A percentile compares a stretch with the other conserved stretches of the same genome.
Evolutionary conservation across 2,329 filamentous ascomycete genomes (phyloP).

Genomic region (Monilinia fructicola): DNA sequence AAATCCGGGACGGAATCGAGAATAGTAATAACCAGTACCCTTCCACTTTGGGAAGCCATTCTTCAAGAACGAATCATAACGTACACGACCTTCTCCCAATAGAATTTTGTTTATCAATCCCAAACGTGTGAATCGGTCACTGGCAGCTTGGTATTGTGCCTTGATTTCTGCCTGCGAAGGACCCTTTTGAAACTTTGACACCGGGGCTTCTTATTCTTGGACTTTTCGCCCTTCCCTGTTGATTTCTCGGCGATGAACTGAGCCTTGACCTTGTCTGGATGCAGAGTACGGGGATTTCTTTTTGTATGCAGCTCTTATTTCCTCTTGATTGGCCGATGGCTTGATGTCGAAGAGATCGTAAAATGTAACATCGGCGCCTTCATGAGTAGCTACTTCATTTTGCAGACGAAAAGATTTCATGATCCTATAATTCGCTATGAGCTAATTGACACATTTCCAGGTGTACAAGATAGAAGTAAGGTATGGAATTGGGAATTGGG

Average conservation of each 20-base stretch:
- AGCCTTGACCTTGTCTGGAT: slow-evolving; percentile 95
- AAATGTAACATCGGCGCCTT: slow-evolving; percentile 81
- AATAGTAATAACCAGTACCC: slow-evolving; percentile 98
- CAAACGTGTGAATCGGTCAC: slow-evolving; percentile 79
- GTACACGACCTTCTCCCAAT: slow-evolving; percentile 73
- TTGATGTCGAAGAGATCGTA: slow-evolving; percentile 88
- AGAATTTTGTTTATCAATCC: slow-evolving; percentile 84
- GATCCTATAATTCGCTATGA: slow-evolving; percentile 63
- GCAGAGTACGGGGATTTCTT: slow-evolving; percentile 76
- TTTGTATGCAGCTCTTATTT: slow-evolving; percentile 92
- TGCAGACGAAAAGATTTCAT: slow-evolving; percentile 97
- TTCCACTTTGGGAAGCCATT: slow-evolving; percentile 97
- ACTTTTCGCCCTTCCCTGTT: slow-evolving; percentile 50
- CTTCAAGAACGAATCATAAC: slow-evolving; percentile 90
- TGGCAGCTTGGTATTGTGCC: slow-evolving; percentile 75
- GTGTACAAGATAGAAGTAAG: not conserved
- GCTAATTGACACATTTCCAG: slow-evolving; percentile 26
- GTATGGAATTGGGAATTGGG: not conserved
- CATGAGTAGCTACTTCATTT: slow-evolving; percentile 75
- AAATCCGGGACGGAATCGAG: slow-evolving; percentile 85
- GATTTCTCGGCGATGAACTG: slow-evolving; percentile 68
- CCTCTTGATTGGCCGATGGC: slow-evolving; percentile 72
- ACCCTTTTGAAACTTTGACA: slow-evolving; percentile 67
- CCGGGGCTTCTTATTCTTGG: slow-evolving; percentile 57
- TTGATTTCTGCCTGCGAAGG: slow-evolving; percentile 75